Base-by-base conservation (phyloP, 768 basidiomycete species). In the Tephrocybe sp. region DNA sequence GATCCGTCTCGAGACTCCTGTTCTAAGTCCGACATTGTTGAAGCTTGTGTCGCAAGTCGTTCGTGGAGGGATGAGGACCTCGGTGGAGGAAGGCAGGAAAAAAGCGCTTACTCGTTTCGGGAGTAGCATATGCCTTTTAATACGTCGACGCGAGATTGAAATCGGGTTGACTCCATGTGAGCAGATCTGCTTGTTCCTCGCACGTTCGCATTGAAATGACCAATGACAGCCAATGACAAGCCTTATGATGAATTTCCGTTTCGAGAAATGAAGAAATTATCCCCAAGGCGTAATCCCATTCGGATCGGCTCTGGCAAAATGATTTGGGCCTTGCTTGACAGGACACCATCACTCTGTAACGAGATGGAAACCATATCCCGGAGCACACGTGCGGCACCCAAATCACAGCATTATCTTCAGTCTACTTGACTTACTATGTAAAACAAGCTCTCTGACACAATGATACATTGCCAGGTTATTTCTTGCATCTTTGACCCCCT, bases 1-100 rank as follows among this genome's bases (percentile, higher is more conserved):
- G 73, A 71, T 27, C 60, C 66, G 19, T 65, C 61, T 38, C 64
- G 62, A 19, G 72, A 70, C 35, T 54, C 59, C 57, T 74, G 74
- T 58, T 75, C 74, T 44, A 60, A 68, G 69, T 72, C 54, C 55
- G 52, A 55, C 58, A 59, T 62, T 25, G 47, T 53, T n/a, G 40
- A 44, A 15, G 31, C 43, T 15, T 5, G 43, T 28, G 40, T 18
- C 44, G 50, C 49, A 45, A n/a, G 32, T 16, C 24, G 12, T 12
- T 27, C 36, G 16, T 40, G 24, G 41, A 43, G 34, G 32, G 26
- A 32, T 31, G 30, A 37, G 18, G 40, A 50, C 47, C 55, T 46
- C 39, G n/a, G 24, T 31, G 21, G 31, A 16, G 51, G 44, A 31
- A 32, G n/a, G 45, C 43, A 43, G 34, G 42, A 43, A 34, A 27